A percentile compares a stretch with the other conserved stretches of the same genome.
phyloP scores from a whole-genome alignment of 257 asterid genomes.

The Orobanche coerulescens region DNA sequence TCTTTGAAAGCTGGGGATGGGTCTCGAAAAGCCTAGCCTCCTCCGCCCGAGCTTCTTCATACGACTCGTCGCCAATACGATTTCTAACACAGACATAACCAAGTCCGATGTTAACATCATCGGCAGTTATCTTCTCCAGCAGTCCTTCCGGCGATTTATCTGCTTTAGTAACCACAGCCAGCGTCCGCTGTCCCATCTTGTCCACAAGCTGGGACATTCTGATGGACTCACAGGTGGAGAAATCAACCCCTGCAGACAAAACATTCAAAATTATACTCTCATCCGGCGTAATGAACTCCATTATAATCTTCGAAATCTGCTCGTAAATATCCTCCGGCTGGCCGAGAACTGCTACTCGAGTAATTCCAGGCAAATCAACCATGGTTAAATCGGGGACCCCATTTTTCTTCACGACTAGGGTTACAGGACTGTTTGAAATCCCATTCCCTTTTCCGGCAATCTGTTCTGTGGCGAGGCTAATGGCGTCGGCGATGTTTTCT shows the following conservation, averaged over 20 bases:
- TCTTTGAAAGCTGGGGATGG: conserved; percentile 18
- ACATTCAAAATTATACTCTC: conserved; percentile 38
- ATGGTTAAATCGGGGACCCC: conserved; percentile 35
- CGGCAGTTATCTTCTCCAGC: conserved; percentile 26
- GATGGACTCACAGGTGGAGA: conserved; percentile 31
- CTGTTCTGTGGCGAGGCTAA: conserved; percentile 19
- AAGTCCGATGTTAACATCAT: conserved; percentile 32
- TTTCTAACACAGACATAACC: conserved; percentile 32
- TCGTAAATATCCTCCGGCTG: conserved; percentile 38
- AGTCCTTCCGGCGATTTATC: conserved; percentile 32
- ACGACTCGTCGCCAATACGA: conserved; percentile 28
- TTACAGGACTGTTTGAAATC: conserved; percentile 27
- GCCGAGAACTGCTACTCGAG: conserved; percentile 33
- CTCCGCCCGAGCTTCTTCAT: conserved; percentile 25
- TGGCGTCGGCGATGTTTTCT: conserved; percentile 7
- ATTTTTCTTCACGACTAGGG: conserved; percentile 23
- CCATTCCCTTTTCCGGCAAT: conserved; percentile 34
- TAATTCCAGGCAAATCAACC: conserved; percentile 39
- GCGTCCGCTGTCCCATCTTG: conserved; percentile 32
- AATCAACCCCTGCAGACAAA: conserved; percentile 28
- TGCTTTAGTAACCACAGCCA: conserved; percentile 37
- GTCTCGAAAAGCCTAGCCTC: conserved; percentile 22
- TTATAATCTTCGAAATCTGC: conserved; percentile 25
- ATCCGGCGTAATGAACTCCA: conserved; percentile 31
- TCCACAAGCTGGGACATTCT: conserved; percentile 34